phyloP scores from a whole-genome alignment of 257 asterid genomes.

The Schizonepeta tenuifolia region DNA sequence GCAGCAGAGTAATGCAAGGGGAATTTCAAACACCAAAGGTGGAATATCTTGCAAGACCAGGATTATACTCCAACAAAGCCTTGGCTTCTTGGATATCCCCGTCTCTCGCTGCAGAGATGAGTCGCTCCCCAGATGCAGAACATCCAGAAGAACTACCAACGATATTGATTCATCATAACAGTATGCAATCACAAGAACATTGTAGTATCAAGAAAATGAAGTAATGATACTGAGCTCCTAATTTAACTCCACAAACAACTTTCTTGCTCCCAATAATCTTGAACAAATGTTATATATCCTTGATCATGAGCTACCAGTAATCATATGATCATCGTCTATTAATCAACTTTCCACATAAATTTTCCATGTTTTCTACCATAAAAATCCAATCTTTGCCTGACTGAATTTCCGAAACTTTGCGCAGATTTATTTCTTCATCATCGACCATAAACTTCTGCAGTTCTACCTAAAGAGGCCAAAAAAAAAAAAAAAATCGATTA shows the following conservation, averaged over 20 bases:
- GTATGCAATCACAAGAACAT: slow-evolving; percentile 27
- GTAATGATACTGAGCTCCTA: neutral
- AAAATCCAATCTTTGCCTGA: slow-evolving; percentile 22
- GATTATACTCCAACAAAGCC: slow-evolving; percentile 86
- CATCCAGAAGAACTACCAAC: slow-evolving; percentile 93
- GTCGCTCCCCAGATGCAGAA: slow-evolving; percentile 91
- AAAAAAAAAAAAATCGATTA: slow-evolving; percentile 15
- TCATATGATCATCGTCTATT: slow-evolving; percentile 13
- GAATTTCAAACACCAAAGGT: slow-evolving; percentile 89
- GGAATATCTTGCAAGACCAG: slow-evolving; percentile 78
- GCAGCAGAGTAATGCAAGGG: slow-evolving; percentile 91
- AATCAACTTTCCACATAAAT: slow-evolving; percentile 28
- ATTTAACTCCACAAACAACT: neutral
- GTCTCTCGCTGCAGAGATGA: slow-evolving; percentile 92
- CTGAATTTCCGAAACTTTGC: too few relatives aligned
- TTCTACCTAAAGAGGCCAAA: slow-evolving; percentile 34
- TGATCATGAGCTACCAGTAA: neutral
- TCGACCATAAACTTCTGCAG: slow-evolving; percentile 15
- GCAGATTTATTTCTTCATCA: slow-evolving; percentile 43
- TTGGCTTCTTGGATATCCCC: slow-evolving; percentile 93
- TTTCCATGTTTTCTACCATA: slow-evolving; percentile 46
- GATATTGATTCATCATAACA: slow-evolving; percentile 46
- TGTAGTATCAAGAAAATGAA: neutral
- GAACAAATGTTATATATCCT: neutral
- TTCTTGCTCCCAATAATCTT: neutral